phyloP scores from a whole-genome alignment of 164 flowering plant genomes.

The Euptelea pleiosperma region DNA sequence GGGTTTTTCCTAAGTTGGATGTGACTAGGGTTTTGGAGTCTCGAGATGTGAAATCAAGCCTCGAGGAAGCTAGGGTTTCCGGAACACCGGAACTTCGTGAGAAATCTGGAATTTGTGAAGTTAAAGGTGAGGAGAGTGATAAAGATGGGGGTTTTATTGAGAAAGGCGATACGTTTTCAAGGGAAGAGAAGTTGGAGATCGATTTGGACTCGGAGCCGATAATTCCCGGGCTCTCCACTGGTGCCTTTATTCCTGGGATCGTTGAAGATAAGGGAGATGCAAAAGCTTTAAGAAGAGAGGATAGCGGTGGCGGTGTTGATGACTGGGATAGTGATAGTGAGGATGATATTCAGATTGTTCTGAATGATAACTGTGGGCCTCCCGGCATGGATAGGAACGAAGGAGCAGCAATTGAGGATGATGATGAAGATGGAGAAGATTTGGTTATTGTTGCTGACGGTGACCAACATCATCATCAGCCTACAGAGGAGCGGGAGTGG shows the following conservation, averaged over 20 bases:
- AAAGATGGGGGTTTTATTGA: constrained; percentile 18
- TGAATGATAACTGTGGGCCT: constrained; percentile 58
- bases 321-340: constrained; percentile 97
- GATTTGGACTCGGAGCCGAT: constrained; percentile 34
- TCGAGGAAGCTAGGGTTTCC: constrained; percentile 23
- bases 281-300: constrained; percentile 11
- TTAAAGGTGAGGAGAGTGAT: constrained; percentile 18
- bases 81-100: constrained; percentile 11
- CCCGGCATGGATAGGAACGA: constrained; percentile 42
- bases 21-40: neutral
- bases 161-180: constrained; percentile 20
- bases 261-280: constrained; percentile 5
- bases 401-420: constrained; percentile 42
- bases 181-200: constrained; percentile 22
- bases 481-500: constrained; percentile 65
- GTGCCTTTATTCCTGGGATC: constrained; percentile 17
- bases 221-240: constrained; percentile 60
- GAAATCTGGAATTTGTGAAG: constrained; percentile 8
- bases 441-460: constrained; percentile 70
- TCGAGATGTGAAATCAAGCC: constrained; percentile 8
- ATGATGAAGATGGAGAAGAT: constrained; percentile 66
- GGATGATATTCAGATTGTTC: constrained; percentile 91
- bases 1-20: no score
- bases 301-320: constrained; percentile 32
- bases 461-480: constrained; percentile 44